Evolutionary conservation across 768 basidiomycete species (phyloP).

Genomic region (Rhizopogon roseolus): DNA sequence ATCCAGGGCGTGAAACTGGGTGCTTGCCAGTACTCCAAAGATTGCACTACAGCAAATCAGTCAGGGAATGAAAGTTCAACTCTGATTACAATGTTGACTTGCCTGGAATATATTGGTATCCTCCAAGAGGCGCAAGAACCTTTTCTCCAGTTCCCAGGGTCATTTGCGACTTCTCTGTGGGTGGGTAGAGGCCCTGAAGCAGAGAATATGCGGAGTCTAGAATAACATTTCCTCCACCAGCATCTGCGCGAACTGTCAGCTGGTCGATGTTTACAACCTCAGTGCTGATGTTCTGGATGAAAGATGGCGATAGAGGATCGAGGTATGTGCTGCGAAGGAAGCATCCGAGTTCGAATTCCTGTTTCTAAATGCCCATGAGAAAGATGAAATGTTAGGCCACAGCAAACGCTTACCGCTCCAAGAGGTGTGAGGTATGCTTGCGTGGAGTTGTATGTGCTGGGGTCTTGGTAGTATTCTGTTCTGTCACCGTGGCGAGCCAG

Average conservation of each 20-base stretch:
- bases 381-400: background rate
- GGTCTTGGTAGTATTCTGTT: slow-evolving; percentile 60
- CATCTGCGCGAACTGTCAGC: slow-evolving; percentile 32
- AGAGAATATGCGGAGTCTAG: slow-evolving; percentile 9
- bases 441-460: slow-evolving; percentile 51
- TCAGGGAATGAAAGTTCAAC: slow-evolving; percentile 30
- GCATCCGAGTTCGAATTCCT: slow-evolving; percentile 56
- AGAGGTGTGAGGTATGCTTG: slow-evolving; percentile 61
- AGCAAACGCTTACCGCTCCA: slow-evolving; percentile 43
- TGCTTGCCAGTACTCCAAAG: slow-evolving; percentile 51
- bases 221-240: slow-evolving; percentile 53
- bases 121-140: slow-evolving; percentile 9
- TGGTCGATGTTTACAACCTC: slow-evolving; percentile 51
- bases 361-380: slow-evolving; percentile 37
- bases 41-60: slow-evolving; percentile 64
- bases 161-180: slow-evolving; percentile 10
- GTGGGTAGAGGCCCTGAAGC: slow-evolving; percentile 11
- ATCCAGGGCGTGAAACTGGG: slow-evolving; percentile 80
- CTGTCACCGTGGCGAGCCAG: slow-evolving; percentile 73
- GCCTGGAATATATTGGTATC: slow-evolving; percentile 15
- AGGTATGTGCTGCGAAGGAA: slow-evolving; percentile 30
- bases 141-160: slow-evolving; percentile 12
- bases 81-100: slow-evolving; percentile 11
- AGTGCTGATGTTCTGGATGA: too few species aligned
- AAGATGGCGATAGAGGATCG: too few species aligned